Conservation (phyloP, 176 grass and related monocot genomes). For the Lolium rigidum region DNA sequence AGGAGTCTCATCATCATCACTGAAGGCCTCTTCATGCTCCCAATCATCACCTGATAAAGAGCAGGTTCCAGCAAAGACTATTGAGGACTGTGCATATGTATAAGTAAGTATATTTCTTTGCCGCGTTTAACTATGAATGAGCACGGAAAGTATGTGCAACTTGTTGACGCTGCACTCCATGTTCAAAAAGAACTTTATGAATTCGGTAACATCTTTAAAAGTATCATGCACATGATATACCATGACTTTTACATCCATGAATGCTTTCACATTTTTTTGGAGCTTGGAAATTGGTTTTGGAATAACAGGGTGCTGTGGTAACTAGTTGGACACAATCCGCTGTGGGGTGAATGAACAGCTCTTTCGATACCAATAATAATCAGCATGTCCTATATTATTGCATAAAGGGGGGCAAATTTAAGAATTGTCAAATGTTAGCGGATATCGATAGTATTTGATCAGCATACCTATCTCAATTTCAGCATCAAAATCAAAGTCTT, state of each 20-base stretch:
- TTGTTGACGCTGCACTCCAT: background rate
- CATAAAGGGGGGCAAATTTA: background rate
- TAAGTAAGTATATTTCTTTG: slow-evolving; percentile 25
- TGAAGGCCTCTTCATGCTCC: slow-evolving; percentile 95
- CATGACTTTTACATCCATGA: slow-evolving; percentile 5
- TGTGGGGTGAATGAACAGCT: slow-evolving; percentile 6
- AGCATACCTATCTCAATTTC: slow-evolving; percentile 81
- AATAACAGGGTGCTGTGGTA: slow-evolving; percentile 16
- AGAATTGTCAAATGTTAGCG: slow-evolving; percentile 1
- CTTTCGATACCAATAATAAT: slow-evolving; percentile 23
- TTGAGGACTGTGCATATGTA: slow-evolving; percentile 5
- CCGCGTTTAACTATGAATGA: slow-evolving; percentile 22
- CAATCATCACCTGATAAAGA: slow-evolving; percentile 81
- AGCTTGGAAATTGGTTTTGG: background rate
- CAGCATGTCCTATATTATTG: background rate
- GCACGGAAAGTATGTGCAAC: background rate
- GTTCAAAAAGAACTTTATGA: background rate
- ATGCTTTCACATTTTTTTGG: background rate
- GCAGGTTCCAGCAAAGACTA: slow-evolving; percentile 37
- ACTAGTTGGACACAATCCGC: background rate
- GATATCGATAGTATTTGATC: background rate
- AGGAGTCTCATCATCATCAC: slow-evolving; percentile 84
- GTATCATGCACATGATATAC: slow-evolving; percentile 11
- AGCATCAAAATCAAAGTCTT: slow-evolving; percentile 83
- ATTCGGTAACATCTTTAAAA: background rate